These are phyloP conservation scores for Penicillium subrubescens DNA, from an alignment of 495 filamentous ascomycete genomes.

Conservation along the genomic window DNA sequence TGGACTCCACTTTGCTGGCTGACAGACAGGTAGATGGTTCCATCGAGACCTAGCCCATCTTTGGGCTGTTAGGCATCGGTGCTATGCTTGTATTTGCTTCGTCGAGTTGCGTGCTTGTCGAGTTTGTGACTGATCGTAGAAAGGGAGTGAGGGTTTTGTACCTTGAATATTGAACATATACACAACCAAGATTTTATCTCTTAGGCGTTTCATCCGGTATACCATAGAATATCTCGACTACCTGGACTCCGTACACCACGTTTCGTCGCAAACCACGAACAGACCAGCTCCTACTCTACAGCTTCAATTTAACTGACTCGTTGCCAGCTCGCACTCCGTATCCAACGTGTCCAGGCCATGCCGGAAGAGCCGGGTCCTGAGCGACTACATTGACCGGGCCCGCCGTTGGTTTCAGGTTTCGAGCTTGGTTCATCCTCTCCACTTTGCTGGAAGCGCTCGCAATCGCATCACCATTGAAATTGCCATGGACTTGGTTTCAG, in stretches of 20 bases:
- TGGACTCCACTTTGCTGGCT: background rate
- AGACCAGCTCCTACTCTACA: background rate
- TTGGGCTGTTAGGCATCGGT: background rate
- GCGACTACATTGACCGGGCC: background rate
- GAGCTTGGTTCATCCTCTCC: slow-evolving; percentile 2
- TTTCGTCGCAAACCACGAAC: background rate
- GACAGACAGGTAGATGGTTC: background rate
- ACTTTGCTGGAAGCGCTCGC: background rate
- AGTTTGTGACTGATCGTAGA: too few species aligned
- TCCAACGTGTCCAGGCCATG: background rate
- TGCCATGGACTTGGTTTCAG: background rate
- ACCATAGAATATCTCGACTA: background rate
- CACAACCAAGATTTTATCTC: background rate
- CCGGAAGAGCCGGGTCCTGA: background rate
- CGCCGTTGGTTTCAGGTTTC: slow-evolving; percentile 10
- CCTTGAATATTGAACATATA: background rate
- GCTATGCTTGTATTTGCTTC: background rate
- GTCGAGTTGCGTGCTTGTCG: background rate
- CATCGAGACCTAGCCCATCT: background rate
- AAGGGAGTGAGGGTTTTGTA: too few species aligned
- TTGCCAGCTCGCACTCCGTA: background rate
- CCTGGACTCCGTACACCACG: background rate
- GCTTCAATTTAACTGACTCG: background rate
- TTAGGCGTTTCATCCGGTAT: background rate
- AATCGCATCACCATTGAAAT: background rate